phyloP scores from a whole-genome alignment of 768 basidiomycete genomes.

The Gelatoporia subvermispora region DNA sequence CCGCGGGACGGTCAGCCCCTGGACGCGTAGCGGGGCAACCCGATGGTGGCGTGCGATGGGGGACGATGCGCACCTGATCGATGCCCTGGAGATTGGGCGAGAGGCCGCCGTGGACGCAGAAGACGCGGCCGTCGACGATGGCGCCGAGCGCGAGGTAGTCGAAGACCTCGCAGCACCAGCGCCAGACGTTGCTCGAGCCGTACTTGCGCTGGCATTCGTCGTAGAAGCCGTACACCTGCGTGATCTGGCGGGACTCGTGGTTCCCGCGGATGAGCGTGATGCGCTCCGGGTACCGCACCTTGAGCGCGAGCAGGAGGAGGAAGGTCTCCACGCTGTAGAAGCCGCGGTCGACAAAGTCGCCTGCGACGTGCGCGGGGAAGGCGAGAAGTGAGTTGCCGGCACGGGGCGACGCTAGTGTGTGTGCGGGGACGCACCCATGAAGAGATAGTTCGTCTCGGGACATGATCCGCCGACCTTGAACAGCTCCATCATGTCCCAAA shows the following conservation, averaged over 20 bases:
- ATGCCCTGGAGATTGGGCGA: constrained; percentile 83
- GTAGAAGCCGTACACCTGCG: constrained; percentile 91
- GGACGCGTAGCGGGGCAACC: background rate
- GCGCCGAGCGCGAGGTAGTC: constrained; percentile 94
- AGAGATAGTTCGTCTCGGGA: constrained; percentile 91
- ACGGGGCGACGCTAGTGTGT: constrained; percentile 1
- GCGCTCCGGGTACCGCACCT: constrained; percentile 95
- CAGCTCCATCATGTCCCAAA: constrained; percentile 93
- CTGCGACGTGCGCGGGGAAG: constrained; percentile 38
- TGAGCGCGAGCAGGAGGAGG: constrained; percentile 88
- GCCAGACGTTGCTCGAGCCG: constrained; percentile 90
- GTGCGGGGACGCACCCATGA: constrained; percentile 68
- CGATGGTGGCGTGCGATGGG: background rate
- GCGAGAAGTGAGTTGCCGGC: background rate
- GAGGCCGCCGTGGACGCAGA: constrained; percentile 95
- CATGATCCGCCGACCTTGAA: constrained; percentile 91
- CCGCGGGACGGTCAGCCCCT: background rate
- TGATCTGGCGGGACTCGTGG: constrained; percentile 97
- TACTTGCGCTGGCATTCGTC: constrained; percentile 98
- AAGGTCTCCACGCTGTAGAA: constrained; percentile 98
- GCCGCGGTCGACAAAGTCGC: constrained; percentile 97
- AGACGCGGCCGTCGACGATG: constrained; percentile 94
- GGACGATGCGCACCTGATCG: constrained; percentile 63
- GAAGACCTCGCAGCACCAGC: constrained; percentile 98
- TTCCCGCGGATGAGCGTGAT: constrained; percentile 97